phyloP scores from a whole-genome alignment of 2,329 filamentous ascomycete species.

The Monosporascus sp. region DNA sequence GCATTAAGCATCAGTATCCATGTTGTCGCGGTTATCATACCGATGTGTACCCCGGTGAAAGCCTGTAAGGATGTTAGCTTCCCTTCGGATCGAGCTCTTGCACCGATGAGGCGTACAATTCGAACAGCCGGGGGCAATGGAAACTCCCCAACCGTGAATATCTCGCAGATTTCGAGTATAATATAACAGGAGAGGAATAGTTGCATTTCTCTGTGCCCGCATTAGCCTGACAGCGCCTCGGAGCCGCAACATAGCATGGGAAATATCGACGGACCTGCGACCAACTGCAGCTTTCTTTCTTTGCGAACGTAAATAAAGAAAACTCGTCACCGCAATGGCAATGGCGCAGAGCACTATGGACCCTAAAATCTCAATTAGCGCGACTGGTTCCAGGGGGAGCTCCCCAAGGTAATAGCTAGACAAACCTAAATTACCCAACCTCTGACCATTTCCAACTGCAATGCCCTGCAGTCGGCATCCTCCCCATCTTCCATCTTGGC shows the following conservation, averaged over 20 bases:
- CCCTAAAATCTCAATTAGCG: conserved; percentile 44
- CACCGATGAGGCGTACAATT: conserved; percentile 52
- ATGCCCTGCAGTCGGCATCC: conserved; percentile 78
- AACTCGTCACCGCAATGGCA: conserved; percentile 62
- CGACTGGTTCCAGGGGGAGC: neutral
- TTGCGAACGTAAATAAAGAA: conserved; percentile 75
- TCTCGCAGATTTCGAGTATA: conserved; percentile 87
- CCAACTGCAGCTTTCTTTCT: conserved; percentile 91
- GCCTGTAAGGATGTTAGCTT: conserved; percentile 44
- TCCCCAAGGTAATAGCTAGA: conserved; percentile 11
- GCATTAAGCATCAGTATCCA: conserved; percentile 94
- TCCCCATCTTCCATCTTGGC: conserved; percentile 55
- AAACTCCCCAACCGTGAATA: conserved; percentile 90
- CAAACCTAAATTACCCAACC: conserved; percentile 79
- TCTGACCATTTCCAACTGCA: conserved; percentile 54
- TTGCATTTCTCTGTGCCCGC: conserved; percentile 77
- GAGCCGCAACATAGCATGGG: neutral
- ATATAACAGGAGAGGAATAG: conserved; percentile 84
- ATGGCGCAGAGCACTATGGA: conserved; percentile 79
- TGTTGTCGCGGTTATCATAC: conserved; percentile 77
- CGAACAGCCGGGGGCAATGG: conserved; percentile 67
- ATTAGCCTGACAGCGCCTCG: conserved; percentile 16
- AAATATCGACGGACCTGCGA: conserved; percentile 59
- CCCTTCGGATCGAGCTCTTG: neutral
- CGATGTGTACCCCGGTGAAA: conserved; percentile 87